Evolutionary conservation across 305 asterid species (phyloP), one percentile per base, ranked within the genome.

Genomic region (Fraxinus albicans): DNA sequence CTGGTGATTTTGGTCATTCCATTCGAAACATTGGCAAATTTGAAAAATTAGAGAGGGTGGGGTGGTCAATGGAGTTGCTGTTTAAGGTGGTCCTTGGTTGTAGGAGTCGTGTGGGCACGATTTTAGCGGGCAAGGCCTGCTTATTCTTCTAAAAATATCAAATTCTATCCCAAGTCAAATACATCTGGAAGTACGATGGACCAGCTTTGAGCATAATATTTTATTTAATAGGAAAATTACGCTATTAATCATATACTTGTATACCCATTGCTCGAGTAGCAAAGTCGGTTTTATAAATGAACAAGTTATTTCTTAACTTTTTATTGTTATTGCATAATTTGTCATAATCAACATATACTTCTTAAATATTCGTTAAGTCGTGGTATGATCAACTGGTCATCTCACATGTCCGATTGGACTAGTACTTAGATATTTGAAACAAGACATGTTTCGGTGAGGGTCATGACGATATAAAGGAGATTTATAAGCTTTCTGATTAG

Each of bases 31-130:
- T 79, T 33, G 72, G 73, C 79, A 47, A 63, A 36, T 38, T 63
- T 47, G 10, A 55, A 50, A 77, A 55, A 34, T 58, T 65, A 79
- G 76, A 82, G 72, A 55, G 58, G 53, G 25, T 12, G 76, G n/a
- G 74, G 73, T n/a, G 25, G 44, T 42, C 76, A 76, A 38, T 42
- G 76, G 78, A 44, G 55, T 73, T 38, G 50, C 8, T 72, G 89
- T 65, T 55, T 35, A 74, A 72, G 91, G 91, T 83, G 85, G 76
- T 86, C 95, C 98, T 87, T 90, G 84, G 85, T 87, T 85, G 80
- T 89, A 90, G 96, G 88, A 17, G 84, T 84, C 77, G 87, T 85
- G 91, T 77, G 90, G 94, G 79, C 87, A 84, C 34, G 9, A 83
- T 86, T 86, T 77, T 73, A 53, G 10, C 27, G 25, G 60, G 27